phyloP scores from a whole-genome alignment of 495 filamentous ascomycete species.

The Bombardia bombarda region DNA sequence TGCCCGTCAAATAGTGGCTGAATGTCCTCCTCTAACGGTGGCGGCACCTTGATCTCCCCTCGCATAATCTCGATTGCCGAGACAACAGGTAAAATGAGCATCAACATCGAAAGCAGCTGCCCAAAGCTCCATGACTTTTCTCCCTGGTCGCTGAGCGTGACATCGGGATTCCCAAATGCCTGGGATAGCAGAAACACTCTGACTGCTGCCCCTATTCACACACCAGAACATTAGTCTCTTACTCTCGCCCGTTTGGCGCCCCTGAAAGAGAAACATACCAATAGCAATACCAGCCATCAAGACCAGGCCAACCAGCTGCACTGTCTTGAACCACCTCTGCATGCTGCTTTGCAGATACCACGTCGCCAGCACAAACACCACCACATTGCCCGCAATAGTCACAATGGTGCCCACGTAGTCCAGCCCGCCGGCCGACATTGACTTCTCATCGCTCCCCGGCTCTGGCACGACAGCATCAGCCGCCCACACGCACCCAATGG shows the following conservation, averaged over 20 bases:
- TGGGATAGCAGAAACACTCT: slow-evolving; percentile 42
- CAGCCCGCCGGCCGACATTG: slow-evolving; percentile 24
- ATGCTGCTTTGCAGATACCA: slow-evolving; percentile 47
- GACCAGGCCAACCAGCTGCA: slow-evolving; percentile 39
- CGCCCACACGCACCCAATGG: slow-evolving; percentile 47
- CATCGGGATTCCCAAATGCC: slow-evolving; percentile 40
- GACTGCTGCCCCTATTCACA: slow-evolving; percentile 31
- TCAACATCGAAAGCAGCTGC: slow-evolving; percentile 44
- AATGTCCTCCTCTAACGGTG: slow-evolving; percentile 24
- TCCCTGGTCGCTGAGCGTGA: slow-evolving; percentile 33
- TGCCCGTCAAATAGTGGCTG: slow-evolving; percentile 16
- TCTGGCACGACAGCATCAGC: slow-evolving; percentile 7
- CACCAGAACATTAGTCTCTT: no score
- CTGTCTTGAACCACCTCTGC: slow-evolving; percentile 35
- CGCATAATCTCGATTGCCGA: slow-evolving; percentile 47
- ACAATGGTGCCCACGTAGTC: slow-evolving; percentile 45
- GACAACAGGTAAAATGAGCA: slow-evolving; percentile 46
- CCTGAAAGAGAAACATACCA: slow-evolving; percentile 9
- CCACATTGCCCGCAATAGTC: slow-evolving; percentile 39
- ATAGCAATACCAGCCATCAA: slow-evolving; percentile 42
- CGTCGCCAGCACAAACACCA: slow-evolving; percentile 42
- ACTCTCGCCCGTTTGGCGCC: no score
- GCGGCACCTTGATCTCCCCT: slow-evolving; percentile 40
- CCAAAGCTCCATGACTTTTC: slow-evolving; percentile 54
- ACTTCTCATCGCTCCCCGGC: no score